Percentiles rank a stretch among this genome's conserved stretches.
phyloP scores from a whole-genome alignment of 2,329 filamentous ascomycete species.

The Penicillium sp. region DNA sequence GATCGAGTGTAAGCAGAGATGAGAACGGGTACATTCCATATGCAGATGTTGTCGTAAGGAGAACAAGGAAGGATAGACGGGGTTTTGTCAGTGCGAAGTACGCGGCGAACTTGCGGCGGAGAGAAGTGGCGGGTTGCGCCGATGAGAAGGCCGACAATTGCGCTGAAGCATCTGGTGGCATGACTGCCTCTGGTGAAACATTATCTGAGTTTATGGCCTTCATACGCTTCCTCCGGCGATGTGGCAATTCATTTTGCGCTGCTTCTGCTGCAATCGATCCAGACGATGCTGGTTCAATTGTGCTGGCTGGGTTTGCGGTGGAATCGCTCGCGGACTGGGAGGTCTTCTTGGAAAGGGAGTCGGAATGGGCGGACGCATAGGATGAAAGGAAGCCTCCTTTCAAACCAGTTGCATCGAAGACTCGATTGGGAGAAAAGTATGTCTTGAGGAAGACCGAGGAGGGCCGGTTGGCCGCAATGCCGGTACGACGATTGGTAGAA shows the following conservation, averaged over 20 bases:
- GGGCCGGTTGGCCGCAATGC: conserved; percentile 26
- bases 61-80: conserved; percentile 84
- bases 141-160: conserved; percentile 58
- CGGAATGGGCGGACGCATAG: conserved; percentile 24
- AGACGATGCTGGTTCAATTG: conserved; percentile 10
- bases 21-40: conserved; percentile 94
- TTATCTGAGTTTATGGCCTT: conserved; percentile 31
- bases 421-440: conserved; percentile 41
- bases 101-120: conserved; percentile 69
- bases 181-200: conserved; percentile 29
- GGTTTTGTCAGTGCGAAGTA: conserved; percentile 94
- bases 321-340: conserved; percentile 12
- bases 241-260: conserved; percentile 36
- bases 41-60: conserved; percentile 83
- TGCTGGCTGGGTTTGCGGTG: conserved; percentile 14
- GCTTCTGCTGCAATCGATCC: conserved; percentile 21
- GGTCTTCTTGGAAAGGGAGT: conserved; percentile 1
- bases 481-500: conserved; percentile 31
- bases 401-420: conserved; percentile 15
- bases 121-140: conserved; percentile 54
- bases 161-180: conserved; percentile 61
- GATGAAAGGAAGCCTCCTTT: conserved; percentile 29
- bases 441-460: conserved; percentile 33
- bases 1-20: conserved; percentile 76
- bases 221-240: conserved; percentile 44